phyloP scores from a whole-genome alignment of 1,284 basidiomycete genomes.

The Ganoderma boninense region DNA sequence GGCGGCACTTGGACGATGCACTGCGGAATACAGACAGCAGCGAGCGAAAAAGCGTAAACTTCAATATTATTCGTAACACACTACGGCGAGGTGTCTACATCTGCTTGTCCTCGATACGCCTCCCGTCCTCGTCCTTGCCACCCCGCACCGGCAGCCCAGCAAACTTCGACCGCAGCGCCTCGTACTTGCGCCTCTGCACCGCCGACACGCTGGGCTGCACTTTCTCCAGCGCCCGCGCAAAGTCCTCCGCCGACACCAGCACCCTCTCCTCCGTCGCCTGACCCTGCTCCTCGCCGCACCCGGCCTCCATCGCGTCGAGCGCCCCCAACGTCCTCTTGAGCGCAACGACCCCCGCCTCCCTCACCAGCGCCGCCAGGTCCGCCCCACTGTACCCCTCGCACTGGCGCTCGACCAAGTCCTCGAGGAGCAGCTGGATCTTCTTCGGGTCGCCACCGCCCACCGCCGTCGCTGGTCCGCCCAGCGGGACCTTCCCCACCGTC shows the following conservation, averaged over 20 bases:
- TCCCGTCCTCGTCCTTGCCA: slow-evolving; percentile 35
- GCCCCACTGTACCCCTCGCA: slow-evolving; percentile 93
- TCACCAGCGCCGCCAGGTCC: slow-evolving; percentile 85
- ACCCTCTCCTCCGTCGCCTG: slow-evolving; percentile 37
- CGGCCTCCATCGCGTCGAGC: slow-evolving; percentile 63
- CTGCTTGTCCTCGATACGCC: background rate
- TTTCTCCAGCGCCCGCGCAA: slow-evolving; percentile 80
- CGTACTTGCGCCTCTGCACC: slow-evolving; percentile 85
- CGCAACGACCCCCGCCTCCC: slow-evolving; percentile 91
- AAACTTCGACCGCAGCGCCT: slow-evolving; percentile 81
- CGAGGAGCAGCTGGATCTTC: slow-evolving; percentile 47
- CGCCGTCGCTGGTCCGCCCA: slow-evolving; percentile 46
- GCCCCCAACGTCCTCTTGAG: slow-evolving; percentile 76
- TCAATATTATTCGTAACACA: background rate
- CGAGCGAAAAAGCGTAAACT: background rate
- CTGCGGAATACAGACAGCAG: background rate
- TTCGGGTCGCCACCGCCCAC: slow-evolving; percentile 30
- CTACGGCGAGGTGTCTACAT: too few species aligned
- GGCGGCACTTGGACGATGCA: too few species aligned
- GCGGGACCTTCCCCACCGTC: slow-evolving; percentile 72
- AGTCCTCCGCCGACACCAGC: slow-evolving; percentile 73
- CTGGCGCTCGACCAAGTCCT: slow-evolving; percentile 59
- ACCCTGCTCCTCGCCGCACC: slow-evolving; percentile 20
- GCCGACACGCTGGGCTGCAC: slow-evolving; percentile 88
- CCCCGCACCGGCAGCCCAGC: slow-evolving; percentile 68